These are phyloP conservation scores for Begonia masoniana DNA, from an alignment of 306 rosid species.

Conservation along the genomic window DNA sequence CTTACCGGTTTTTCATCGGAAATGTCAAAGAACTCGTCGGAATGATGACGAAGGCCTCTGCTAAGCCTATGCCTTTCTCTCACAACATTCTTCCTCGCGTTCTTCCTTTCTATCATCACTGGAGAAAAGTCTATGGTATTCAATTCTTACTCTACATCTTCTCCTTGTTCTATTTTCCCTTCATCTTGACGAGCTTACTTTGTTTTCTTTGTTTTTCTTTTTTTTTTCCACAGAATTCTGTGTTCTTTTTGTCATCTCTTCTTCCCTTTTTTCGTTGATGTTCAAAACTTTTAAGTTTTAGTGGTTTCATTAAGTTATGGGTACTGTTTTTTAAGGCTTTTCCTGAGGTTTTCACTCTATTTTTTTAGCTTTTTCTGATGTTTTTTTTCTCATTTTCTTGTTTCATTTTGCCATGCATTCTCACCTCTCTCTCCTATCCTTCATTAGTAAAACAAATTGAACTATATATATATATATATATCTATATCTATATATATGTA, in stretches of 20 bases:
- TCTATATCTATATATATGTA: no score
- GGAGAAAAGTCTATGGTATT: slow-evolving; percentile 86
- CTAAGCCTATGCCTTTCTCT: slow-evolving; percentile 75
- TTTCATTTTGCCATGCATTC: no score
- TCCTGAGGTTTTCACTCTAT: no score
- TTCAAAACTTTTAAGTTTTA: background rate
- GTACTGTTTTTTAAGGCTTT: no score
- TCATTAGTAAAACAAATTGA: no score
- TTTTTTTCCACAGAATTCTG: background rate
- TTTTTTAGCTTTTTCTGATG: no score
- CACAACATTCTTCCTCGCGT: slow-evolving; percentile 96
- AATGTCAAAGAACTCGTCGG: slow-evolving; percentile 65
- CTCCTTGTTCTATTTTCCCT: background rate
- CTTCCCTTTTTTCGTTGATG: background rate
- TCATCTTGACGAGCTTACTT: background rate
- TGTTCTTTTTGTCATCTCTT: background rate
- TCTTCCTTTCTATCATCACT: slow-evolving; percentile 93
- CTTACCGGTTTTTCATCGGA: slow-evolving; percentile 98
- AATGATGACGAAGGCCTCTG: slow-evolving; percentile 88
- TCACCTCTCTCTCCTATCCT: no score
- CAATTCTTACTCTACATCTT: no score
- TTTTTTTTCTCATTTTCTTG: no score
- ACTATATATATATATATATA: no score
- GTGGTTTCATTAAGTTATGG: no score
- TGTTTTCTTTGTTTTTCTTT: background rate